phyloP scores from a whole-genome alignment of 306 rosid genomes.

The Mimosa pudica region DNA sequence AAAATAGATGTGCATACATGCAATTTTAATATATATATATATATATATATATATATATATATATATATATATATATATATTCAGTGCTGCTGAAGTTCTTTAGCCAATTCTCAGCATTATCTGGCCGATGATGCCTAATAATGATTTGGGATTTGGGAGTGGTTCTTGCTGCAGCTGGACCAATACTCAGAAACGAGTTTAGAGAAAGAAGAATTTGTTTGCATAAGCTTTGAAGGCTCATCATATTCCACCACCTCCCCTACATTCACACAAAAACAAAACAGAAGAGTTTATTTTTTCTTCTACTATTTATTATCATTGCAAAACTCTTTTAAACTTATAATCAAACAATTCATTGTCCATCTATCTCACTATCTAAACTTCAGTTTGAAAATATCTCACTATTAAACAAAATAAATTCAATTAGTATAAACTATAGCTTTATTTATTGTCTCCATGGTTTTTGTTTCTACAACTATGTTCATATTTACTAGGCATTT shows the following conservation, averaged over 20 bases:
- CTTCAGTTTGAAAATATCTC: background rate
- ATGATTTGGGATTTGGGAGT: background rate
- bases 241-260: constrained; percentile 67
- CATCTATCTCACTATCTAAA: background rate
- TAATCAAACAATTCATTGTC: background rate
- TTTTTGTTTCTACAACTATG: no score
- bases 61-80: background rate
- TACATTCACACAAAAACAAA: constrained; percentile 8
- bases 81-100: background rate
- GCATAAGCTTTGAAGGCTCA: constrained; percentile 53
- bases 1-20: background rate
- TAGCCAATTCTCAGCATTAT: background rate
- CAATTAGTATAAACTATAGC: no score
- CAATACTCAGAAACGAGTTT: background rate
- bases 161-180: background rate
- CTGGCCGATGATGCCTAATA: background rate
- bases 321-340: background rate
- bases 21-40: background rate
- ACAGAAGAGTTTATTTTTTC: background rate
- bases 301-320: background rate
- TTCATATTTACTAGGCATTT: no score
- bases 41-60: background rate
- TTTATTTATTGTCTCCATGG: no score
- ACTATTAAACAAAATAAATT: background rate
- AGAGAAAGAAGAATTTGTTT: background rate